Base-by-base conservation (phyloP, 148 eudicot genomes). In the Nepenthes gracilis region DNA sequence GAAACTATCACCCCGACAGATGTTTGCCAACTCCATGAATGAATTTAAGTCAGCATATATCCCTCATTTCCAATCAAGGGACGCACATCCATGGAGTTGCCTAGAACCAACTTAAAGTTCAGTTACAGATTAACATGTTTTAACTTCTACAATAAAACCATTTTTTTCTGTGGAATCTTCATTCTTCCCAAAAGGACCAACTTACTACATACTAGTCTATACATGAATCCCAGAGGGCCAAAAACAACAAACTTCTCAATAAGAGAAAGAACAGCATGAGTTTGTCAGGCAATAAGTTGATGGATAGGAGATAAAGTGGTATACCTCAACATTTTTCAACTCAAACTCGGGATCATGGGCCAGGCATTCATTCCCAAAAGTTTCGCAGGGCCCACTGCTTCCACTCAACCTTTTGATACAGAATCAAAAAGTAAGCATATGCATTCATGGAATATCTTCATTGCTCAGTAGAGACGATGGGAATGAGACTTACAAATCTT, bases 381-480 rank as follows among this genome's bases (percentile, higher is more conserved):
- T 93, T 55, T 89, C 95, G 70, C 89, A 93, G 45, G 92, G 83
- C 67, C 99, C 96, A 81, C 99, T 93, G 50, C 78, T 81, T 74
- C 99, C 97, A 36, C 64, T 68, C 78, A 93, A 78, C 81, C 99
- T 79, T 47, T 33, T n/a, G 54, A 58, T 36, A 23, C 33, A 64
- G 36, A 55, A 54, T 12, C 40, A 13, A 12, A 23, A 12, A 65
- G 32, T 54, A 51, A 69, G 53, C 33, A 10, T 45, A 53, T 14
- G 36, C 33, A 54, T 14, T 23, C 40, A 23, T 35, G 2, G 9
- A 47, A 33, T 8, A 63, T n/a, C 12, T 36, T 36, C 35, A 54
- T 33, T 43, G 49, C 2, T 40, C 9, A 40, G 47, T 7, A 15
- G 9, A 66, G 35, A 47, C 32, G 62, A 35, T 6, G 9, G 4